Conservation (phyloP, 441 rosid genomes). For the Breynia disticha region DNA sequence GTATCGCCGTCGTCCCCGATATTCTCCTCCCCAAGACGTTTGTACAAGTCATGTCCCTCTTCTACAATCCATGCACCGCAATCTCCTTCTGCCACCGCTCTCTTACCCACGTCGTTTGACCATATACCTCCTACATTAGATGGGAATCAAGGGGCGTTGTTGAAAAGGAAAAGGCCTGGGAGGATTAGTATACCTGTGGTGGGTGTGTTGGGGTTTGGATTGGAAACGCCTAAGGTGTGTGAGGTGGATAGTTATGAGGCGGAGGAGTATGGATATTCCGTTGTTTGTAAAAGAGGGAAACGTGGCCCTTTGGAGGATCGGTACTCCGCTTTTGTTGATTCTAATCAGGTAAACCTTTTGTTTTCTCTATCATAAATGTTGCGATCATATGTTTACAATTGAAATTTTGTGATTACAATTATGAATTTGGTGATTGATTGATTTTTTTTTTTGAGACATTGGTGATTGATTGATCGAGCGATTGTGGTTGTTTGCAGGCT, state of each 20-base stretch:
- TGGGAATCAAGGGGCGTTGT: constrained; percentile 9
- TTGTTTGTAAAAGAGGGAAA: constrained; percentile 63
- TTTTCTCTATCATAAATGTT: too few species aligned
- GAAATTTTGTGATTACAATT: not conserved
- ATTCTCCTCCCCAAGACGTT: constrained; percentile 19
- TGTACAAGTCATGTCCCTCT: constrained; percentile 11
- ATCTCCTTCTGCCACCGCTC: not conserved
- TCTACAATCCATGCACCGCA: constrained; percentile 11
- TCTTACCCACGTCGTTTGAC: constrained; percentile 3
- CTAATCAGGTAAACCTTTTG: constrained; percentile 3
- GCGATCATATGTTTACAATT: too few species aligned
- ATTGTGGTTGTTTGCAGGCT: constrained; percentile 27
- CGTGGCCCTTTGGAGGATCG: constrained; percentile 72
- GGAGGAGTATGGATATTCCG: constrained; percentile 52
- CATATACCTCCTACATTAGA: constrained; percentile 3
- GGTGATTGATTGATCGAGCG: not conserved
- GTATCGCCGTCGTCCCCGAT: constrained; percentile 19
- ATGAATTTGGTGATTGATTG: not conserved
- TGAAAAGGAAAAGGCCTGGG: constrained; percentile 72
- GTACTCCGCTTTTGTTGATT: constrained; percentile 37
- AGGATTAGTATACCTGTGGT: constrained; percentile 51
- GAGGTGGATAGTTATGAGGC: constrained; percentile 19
- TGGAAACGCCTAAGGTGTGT: constrained; percentile 22
- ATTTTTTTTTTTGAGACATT: not conserved
- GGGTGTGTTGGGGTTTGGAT: constrained; percentile 17